Conservation (phyloP, 345 rosid genomes). For the Linum tenue region DNA sequence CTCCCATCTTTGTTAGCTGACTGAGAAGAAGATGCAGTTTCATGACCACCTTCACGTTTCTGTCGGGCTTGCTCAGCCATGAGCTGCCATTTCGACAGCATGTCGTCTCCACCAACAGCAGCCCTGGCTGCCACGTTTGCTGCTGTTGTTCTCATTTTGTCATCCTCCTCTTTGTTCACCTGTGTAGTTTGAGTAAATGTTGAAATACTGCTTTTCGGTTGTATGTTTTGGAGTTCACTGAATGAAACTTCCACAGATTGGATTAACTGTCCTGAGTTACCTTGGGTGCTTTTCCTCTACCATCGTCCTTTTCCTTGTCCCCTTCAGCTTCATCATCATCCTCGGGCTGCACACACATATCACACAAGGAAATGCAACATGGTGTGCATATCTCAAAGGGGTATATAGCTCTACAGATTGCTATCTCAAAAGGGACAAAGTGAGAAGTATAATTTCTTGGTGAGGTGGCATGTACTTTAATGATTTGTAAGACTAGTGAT, state of each 20-base stretch:
- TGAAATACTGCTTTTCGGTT: neutral
- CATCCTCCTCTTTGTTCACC: conserved; percentile 90
- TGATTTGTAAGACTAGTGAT: too few relatives aligned
- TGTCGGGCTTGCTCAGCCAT: conserved; percentile 97
- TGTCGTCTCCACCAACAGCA: conserved; percentile 92
- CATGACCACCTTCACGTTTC: conserved; percentile 51
- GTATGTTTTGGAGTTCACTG: neutral
- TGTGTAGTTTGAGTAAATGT: conserved; percentile 8
- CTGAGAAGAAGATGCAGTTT: conserved; percentile 41
- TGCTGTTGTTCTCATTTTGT: conserved; percentile 96
- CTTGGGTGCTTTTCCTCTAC: conserved; percentile 53
- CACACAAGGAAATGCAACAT: neutral
- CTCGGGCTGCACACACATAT: conserved; percentile 55
- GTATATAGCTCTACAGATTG: too few relatives aligned
- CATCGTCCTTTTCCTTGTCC: conserved; percentile 79
- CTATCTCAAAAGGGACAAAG: too few relatives aligned
- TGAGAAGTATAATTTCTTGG: too few relatives aligned
- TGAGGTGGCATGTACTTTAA: too few relatives aligned
- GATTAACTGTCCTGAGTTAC: conserved; percentile 19
- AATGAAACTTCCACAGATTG: neutral
- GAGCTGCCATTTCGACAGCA: conserved; percentile 89
- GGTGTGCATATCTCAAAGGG: too few relatives aligned
- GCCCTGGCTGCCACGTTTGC: conserved; percentile 98
- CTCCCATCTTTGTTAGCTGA: conserved; percentile 38
- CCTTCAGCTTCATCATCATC: conserved; percentile 57